Percentiles rank a stretch among this genome's conserved stretches.
These are phyloP conservation scores for Aspergillus avenaceus DNA, from an alignment of 495 filamentous ascomycete genomes.

Conservation along the genomic window DNA sequence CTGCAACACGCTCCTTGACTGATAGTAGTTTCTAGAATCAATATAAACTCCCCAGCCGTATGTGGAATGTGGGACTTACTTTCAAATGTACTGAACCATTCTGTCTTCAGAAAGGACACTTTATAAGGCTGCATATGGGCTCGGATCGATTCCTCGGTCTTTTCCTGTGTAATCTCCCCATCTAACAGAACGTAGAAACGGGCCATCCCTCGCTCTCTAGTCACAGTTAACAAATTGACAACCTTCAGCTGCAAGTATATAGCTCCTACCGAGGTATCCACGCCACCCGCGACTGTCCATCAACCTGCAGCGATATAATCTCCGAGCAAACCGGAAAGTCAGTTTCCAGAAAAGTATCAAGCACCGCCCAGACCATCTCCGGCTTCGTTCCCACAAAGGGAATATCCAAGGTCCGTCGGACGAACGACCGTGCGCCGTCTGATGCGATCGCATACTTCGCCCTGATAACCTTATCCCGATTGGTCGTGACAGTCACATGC, in stretches of 20 bases:
- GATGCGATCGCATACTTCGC: constrained; percentile 1
- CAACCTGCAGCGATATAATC: constrained; percentile 3
- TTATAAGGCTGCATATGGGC: not conserved
- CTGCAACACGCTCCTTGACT: constrained; percentile 9
- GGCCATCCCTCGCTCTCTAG: constrained; percentile 2
- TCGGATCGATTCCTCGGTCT: constrained; percentile 2
- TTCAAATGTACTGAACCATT: constrained; percentile 9
- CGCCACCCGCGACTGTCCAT: constrained; percentile 3
- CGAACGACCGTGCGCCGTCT: constrained; percentile 2
- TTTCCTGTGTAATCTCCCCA: constrained; percentile 3
- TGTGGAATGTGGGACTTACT: not conserved
- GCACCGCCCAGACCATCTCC: constrained; percentile 3
- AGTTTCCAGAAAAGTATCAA: constrained; percentile 4
- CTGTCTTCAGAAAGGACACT: not conserved
- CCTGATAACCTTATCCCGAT: not conserved
- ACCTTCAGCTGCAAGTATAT: too few species aligned
- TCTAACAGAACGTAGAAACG: constrained; percentile 3
- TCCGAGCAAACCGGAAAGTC: constrained; percentile 1
- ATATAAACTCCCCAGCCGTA: too few species aligned
- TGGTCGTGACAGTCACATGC: not conserved
- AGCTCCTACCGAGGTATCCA: constrained; percentile 3
- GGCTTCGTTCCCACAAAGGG: constrained; percentile 3
- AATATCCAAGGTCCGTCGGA: not conserved
- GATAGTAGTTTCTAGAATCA: not conserved
- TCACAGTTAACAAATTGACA: too few species aligned